Evolutionary conservation across 441 rosid species (phyloP), one percentile per base, ranked within the genome.

Genomic region (Bruguiera hainesii): DNA sequence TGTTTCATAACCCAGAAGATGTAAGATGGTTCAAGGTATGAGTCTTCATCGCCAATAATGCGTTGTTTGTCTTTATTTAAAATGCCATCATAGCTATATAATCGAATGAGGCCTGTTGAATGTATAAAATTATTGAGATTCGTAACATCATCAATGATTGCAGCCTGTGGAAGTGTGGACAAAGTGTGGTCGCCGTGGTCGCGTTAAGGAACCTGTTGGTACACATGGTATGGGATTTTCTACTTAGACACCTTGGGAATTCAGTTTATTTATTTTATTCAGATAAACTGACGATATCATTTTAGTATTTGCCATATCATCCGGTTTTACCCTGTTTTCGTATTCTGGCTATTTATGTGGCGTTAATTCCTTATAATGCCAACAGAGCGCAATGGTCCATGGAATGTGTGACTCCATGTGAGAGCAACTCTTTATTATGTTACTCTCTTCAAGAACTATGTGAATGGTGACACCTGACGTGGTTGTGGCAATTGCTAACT

Each of bases 101-200:
- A 52, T 25, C 21, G 3, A 21, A 2, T 5, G 6, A 46, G 19
- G 30, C 21, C 23, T 10, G 8, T 63, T 63, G n/a, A 26, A 53
- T 7, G 5, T 0, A 35, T 23, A 11, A 51, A 70, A 1, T 67
- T 30, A 46, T 71, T 56, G 56, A 63, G 57, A 60, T 71, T 60
- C 39, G 65, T 70, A 52, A 25, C 55, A n/a, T 64, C 53, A 64
- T 56, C 51, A 50, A 59, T 56, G 56, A 42, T 30, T 81, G 79
- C 86, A 94, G 98, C 99, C 96, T 66, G 94, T 95, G 19, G 98
- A 95, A 83, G 94, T 91, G 60, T 90, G 88, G 87, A 81, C 93
- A 7, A 95, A 92, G 75, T 81, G 86, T 1, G 97, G 97, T 39
- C 86, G 87, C 1, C 96, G 96, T 61, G 98, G 97, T 76, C 94